Evolutionary conservation across 345 rosid genomes (phyloP).

Genomic region (Bretschneidera sinensis): DNA sequence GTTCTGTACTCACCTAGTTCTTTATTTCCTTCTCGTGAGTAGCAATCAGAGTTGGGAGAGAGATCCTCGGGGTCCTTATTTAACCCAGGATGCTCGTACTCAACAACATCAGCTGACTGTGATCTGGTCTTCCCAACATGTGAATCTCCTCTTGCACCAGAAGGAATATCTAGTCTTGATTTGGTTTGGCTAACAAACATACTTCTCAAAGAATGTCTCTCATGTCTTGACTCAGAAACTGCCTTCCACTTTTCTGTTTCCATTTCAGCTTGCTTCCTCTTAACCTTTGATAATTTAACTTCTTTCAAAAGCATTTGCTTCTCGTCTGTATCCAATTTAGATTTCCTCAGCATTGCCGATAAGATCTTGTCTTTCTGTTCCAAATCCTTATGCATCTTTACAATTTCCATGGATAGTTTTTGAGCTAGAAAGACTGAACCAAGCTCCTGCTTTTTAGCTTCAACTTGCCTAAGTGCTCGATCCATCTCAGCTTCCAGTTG

Average conservation of each 20-base stretch:
- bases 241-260: constrained; percentile 59
- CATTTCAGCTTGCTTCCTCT: constrained; percentile 64
- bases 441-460: constrained; percentile 57
- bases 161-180: constrained; percentile 32
- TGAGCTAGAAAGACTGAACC: constrained; percentile 40
- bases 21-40: constrained; percentile 34
- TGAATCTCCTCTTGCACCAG: constrained; percentile 29
- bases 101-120: constrained; percentile 26
- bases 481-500: constrained; percentile 85
- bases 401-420: constrained; percentile 52
- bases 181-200: constrained; percentile 56
- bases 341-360: constrained; percentile 76
- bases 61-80: constrained; percentile 29
- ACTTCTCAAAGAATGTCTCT: constrained; percentile 63
- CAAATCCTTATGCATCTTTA: constrained; percentile 58
- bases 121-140: constrained; percentile 32
- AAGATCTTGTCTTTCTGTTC: constrained; percentile 82
- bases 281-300: constrained; percentile 52
- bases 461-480: constrained; percentile 62
- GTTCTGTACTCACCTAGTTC: constrained; percentile 38
- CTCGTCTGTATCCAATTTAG: constrained; percentile 61
- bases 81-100: no score
- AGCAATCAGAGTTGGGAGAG: constrained; percentile 36
- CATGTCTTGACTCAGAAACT: constrained; percentile 53
- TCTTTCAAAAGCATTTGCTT: constrained; percentile 69